Base-by-base conservation (phyloP, 1,284 basidiomycete species). In the Fistulinella cinereoalba region DNA sequence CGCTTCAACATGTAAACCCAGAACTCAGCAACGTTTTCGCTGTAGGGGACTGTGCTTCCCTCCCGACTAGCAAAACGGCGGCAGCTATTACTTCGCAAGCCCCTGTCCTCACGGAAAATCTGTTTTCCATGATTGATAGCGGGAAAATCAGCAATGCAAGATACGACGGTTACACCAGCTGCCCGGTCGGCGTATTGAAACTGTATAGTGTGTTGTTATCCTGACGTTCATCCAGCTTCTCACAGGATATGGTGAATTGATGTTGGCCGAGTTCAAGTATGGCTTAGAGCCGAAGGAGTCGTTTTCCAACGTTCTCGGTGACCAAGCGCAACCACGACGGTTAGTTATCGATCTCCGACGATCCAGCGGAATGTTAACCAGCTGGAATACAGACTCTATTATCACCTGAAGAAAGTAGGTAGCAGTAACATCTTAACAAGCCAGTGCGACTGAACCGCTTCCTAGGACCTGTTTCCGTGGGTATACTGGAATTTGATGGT, bases 31-130 rank as follows among this genome's bases (percentile, higher is more conserved):
- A 97, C 67, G 79, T 98, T 27, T 98, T 95, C 68, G 79, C 89
- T 8, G 64, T 97, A 18, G 96, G 96, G 22, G 96, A 99, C 64
- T 90, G 88, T 54, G 90, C 91, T 22, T 91, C 85, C 43, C 71
- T 97, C 36, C 94, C 95, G 6, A 98, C 93, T 12, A 93, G 90
- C 67, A 99, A 97, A 77, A 99, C 96, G 1, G 92, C 90, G 0
- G 95, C 96, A 3, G 96, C 95, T 1, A 89, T 97, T 60, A 93
- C 90, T 2, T 82, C 81, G 0, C 92, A 99, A 67, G 85, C 90
- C 0, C 96, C 96, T n/a, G 86, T 99, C 2, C 75, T 98, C 41
- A 83, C 88, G 1, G 89, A 96, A 68, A 99, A 98, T 71, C 67
- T 97, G 42, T 85, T 83, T 65, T 80, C 81, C 25, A 71, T 89